Base-by-base conservation (phyloP, 2,329 filamentous ascomycete genomes). In the Aureobasidium sp. region DNA sequence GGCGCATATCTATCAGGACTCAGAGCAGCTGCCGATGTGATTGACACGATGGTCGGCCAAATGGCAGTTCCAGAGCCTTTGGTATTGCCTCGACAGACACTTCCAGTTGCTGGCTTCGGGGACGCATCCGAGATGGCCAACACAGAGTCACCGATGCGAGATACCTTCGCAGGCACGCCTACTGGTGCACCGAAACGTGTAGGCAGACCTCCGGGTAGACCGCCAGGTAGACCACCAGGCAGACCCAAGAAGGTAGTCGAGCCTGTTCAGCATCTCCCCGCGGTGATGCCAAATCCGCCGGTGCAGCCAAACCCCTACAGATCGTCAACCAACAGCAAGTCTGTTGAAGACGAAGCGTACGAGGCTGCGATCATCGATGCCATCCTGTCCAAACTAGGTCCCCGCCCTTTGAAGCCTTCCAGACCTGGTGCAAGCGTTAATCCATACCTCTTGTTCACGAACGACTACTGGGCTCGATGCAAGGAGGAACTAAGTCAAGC, bases 1-100 rank as follows among this genome's bases (percentile, higher is more conserved):
- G 94, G 94, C 6, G 95, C 94, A 8, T 99, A 97, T 71, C 79
- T 99, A 4, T 97, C 94, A 2, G 95, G 94, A 3, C 80, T 99
- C 6, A 87, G 94, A 54, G 94, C 89, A 3, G 94, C 94, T 11
- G 87, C 89, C 3, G 92, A 97, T 70, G 83, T 99, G 2, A 79
- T 96, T 41, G 87, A 93, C 60, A 79, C 84, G 3, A 83, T 97
- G 72, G 79, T 94, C 36, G 94, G 94, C 1, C 87, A 91, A 0
- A 91, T 99, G 63, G 77, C 87, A 48, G 78, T 96, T 11, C 88
- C 89, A 0, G 80, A 79, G 3, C 91, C 91, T 1, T 80, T 99
- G 3, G 83, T 97, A 21, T 81, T 85, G 63, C 79, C 86, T 65
- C 85, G 87, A 74, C 75, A 66, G 27, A 69, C 69, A 21, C 44